Conservation (phyloP, 441 rosid species). For the Aquilaria agallochum region DNA sequence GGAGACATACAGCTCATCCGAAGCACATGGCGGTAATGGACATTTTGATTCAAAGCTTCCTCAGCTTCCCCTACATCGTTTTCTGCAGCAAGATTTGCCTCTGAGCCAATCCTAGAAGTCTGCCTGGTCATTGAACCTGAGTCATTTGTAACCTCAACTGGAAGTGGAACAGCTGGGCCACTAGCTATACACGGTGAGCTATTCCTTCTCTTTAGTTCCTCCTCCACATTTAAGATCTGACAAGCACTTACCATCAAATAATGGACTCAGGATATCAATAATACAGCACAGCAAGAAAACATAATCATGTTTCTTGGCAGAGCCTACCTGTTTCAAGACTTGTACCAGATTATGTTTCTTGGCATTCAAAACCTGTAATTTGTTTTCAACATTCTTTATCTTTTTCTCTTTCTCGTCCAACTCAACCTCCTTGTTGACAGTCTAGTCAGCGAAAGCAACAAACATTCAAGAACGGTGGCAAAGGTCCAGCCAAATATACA, state of each 20-base stretch:
- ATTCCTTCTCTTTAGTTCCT: slow-evolving; percentile 72
- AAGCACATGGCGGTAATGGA: slow-evolving; percentile 46
- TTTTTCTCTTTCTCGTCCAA: slow-evolving; percentile 43
- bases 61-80: slow-evolving; percentile 71
- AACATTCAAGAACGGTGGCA: neutral
- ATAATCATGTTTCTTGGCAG: neutral
- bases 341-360: slow-evolving; percentile 86
- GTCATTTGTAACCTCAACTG: slow-evolving; percentile 64
- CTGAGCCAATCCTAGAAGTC: slow-evolving; percentile 57
- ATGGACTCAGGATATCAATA: neutral
- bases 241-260: neutral
- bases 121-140: slow-evolving; percentile 51
- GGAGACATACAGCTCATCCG: slow-evolving; percentile 77
- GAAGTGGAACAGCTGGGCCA: slow-evolving; percentile 57
- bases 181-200: slow-evolving; percentile 36
- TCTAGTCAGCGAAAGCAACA: slow-evolving; percentile 23
- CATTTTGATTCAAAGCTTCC: slow-evolving; percentile 50
- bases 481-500: too few relatives aligned
- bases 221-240: slow-evolving; percentile 82
- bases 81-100: slow-evolving; percentile 52
- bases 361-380: slow-evolving; percentile 59
- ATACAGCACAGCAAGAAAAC: neutral
- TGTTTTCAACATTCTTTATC: slow-evolving; percentile 63
- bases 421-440: slow-evolving; percentile 21
- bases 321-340: slow-evolving; percentile 72